Percentiles rank a stretch among this genome's conserved stretches.
These are phyloP conservation scores for Paraphoma chrysanthemicola DNA, from an alignment of 2,329 filamentous ascomycete genomes.

Conservation along the genomic window DNA sequence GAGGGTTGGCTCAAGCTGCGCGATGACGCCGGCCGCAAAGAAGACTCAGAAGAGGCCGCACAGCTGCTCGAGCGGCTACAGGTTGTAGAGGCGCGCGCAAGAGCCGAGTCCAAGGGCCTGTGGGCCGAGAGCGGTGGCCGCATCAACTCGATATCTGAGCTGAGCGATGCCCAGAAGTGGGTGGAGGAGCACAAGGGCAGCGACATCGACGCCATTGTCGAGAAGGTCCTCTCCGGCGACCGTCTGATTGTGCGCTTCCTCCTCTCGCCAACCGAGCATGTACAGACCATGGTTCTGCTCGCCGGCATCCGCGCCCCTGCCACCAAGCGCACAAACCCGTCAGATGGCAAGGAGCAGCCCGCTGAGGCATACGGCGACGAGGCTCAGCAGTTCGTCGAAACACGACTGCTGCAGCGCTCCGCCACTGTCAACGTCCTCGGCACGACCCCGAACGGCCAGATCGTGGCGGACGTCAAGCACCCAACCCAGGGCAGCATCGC, in stretches of 20 bases:
- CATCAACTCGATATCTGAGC: conserved; percentile 82
- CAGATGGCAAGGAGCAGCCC: conserved; percentile 79
- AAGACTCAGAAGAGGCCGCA: conserved; percentile 78
- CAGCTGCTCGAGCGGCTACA: conserved; percentile 80
- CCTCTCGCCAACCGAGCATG: conserved; percentile 80
- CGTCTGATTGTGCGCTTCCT: conserved; percentile 84
- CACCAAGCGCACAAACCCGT: conserved; percentile 82
- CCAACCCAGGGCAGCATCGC: conserved; percentile 87
- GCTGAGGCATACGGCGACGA: conserved; percentile 92
- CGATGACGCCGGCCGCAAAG: conserved; percentile 91
- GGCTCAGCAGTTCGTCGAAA: conserved; percentile 85
- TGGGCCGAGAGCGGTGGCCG: conserved; percentile 72
- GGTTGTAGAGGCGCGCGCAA: conserved; percentile 78
- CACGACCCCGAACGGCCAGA: conserved; percentile 85
- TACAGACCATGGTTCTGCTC: conserved; percentile 86
- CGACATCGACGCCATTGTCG: conserved; percentile 79
- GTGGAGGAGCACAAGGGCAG: conserved; percentile 85
- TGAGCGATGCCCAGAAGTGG: conserved; percentile 77
- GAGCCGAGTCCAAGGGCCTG: conserved; percentile 78
- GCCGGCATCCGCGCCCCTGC: conserved; percentile 88
- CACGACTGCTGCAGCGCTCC: conserved; percentile 82
- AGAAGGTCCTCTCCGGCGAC: conserved; percentile 90
- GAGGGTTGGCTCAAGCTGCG: conserved; percentile 93
- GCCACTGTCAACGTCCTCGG: conserved; percentile 85
- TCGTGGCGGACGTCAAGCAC: conserved; percentile 88